Percentiles rank a stretch among this genome's conserved stretches.
Conservation (phyloP, 495 filamentous ascomycete genomes). For the Penicillium desertorum region DNA sequence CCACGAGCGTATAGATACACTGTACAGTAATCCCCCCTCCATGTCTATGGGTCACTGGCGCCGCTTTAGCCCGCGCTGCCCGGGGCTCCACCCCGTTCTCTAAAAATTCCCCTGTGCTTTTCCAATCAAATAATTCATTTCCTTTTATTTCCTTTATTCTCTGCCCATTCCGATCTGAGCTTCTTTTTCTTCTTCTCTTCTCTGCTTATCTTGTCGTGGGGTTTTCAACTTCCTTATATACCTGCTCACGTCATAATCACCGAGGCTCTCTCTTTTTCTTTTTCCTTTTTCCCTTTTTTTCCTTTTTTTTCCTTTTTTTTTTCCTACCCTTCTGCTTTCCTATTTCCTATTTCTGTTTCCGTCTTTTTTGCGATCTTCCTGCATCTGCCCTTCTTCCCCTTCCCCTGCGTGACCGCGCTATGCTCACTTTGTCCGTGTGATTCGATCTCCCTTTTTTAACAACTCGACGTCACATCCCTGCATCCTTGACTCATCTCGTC, state of each 20-base stretch:
- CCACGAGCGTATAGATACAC: not conserved
- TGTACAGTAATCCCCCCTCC: conserved; percentile 32
- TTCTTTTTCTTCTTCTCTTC: conserved; percentile 17
- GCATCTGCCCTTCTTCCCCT: conserved; percentile 19
- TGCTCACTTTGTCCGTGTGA: conserved; percentile 32
- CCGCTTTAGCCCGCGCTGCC: conserved; percentile 32
- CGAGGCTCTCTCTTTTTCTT: conserved; percentile 30
- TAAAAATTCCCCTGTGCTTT: conserved; percentile 17
- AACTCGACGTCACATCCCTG: conserved; percentile 40
- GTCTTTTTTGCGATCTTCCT: conserved; percentile 5
- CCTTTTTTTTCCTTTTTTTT: conserved; percentile 20
- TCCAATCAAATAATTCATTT: conserved; percentile 31
- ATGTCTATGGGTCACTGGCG: conserved; percentile 45
- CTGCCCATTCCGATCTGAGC: conserved; percentile 13
- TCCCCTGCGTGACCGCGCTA: conserved; percentile 33
- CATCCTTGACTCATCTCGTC: conserved; percentile 35
- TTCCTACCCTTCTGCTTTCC: conserved; percentile 14
- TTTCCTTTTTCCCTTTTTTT: conserved; percentile 18
- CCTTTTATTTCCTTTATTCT: conserved; percentile 16
- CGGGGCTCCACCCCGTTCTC: conserved; percentile 25
- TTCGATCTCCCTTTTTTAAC: conserved; percentile 28
- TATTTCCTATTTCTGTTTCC: conserved; percentile 21
- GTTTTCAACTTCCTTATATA: conserved; percentile 6
- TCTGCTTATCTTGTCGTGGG: conserved; percentile 12
- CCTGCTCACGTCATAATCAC: conserved; percentile 40